Conservation (phyloP, 1,284 basidiomycete species). For the Caloboletus firmus region DNA sequence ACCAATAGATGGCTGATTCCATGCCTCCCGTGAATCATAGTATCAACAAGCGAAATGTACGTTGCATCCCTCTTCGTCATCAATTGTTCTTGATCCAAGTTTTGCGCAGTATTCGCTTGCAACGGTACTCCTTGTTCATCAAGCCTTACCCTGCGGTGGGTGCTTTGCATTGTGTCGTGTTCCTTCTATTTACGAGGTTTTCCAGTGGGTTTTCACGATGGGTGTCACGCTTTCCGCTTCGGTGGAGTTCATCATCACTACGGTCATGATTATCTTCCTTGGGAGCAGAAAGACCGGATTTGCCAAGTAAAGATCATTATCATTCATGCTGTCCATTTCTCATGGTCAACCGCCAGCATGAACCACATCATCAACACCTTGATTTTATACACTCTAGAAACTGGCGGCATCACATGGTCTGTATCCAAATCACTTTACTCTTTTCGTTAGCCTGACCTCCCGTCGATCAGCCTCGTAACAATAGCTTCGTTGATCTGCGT, state of each 20-base stretch:
- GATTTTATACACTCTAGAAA: conserved; percentile 55
- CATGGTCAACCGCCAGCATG: conserved; percentile 37
- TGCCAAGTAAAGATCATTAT: conserved; percentile 33
- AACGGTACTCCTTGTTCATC: conserved; percentile 33
- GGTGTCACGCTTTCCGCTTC: conserved; percentile 52
- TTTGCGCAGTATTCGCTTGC: conserved; percentile 25
- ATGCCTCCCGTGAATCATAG: conserved; percentile 9
- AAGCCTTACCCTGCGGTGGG: conserved; percentile 31
- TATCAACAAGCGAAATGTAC: conserved; percentile 35
- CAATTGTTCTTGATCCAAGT: neutral
- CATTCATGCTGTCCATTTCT: neutral
- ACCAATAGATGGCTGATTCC: neutral
- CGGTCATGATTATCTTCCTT: conserved; percentile 48
- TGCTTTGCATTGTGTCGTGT: neutral
- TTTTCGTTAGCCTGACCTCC: conserved; percentile 30
- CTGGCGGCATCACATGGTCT: conserved; percentile 49
- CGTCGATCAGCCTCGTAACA: conserved; percentile 25
- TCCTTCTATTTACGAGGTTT: neutral
- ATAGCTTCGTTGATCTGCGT: conserved; percentile 47
- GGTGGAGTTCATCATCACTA: conserved; percentile 53
- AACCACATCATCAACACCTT: conserved; percentile 49
- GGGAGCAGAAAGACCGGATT: conserved; percentile 43
- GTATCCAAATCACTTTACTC: neutral
- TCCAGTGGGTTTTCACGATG: conserved; percentile 52
- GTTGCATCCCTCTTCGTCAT: neutral